Base-by-base conservation (phyloP, 2,329 filamentous ascomycete genomes). In the Neonectria hederae region DNA sequence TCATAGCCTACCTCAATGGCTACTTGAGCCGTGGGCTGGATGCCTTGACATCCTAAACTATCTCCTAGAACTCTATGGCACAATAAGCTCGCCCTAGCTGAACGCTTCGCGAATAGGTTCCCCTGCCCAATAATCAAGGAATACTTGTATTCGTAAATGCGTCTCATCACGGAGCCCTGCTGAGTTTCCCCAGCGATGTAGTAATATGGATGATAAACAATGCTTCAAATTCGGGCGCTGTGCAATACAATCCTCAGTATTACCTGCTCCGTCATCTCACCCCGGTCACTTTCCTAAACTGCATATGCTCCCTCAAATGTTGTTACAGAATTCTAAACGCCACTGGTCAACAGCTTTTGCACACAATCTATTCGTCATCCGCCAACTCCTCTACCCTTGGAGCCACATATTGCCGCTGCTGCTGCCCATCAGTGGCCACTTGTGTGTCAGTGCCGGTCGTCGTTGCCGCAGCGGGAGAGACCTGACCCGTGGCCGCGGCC, bases 391-490 rank as follows among this genome's bases (percentile, higher is more conserved):
- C 77, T 17, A 87, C 85, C 57, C 77, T 82, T 22, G 86, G 87
- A 26, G 85, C 82, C 30, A 80, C 78, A 58, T 87, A 88, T 32
- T 72, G 70, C 51, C 80, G 79, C 69, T 82, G 79, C 63, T 82
- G 78, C 19, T 79, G 73, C 17, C 72, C 75, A 13, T 76, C 80
- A 5, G 83, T 84, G 43, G 82, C 79, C 55, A 88, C 76, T 67
- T 86, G 83, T 0, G 86, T 88, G 48, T 82, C 81, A 3, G 86
- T 87, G 11, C 84, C 85, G 13, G 86, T 88, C 0, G 86, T 88
- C 7, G 82, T 86, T 9, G 87, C 87, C 10, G 80, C 80, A 17
- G 86, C 82, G 2, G 86, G 85, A 24, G 80, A 78, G 32, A 83
- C 79, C 61, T 87, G 82, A 40, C 87, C 87, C 26, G 86, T 85